These are phyloP conservation scores for Taphrina communis DNA, from an alignment of 1,139 yeast species.

Conservation along the genomic window DNA sequence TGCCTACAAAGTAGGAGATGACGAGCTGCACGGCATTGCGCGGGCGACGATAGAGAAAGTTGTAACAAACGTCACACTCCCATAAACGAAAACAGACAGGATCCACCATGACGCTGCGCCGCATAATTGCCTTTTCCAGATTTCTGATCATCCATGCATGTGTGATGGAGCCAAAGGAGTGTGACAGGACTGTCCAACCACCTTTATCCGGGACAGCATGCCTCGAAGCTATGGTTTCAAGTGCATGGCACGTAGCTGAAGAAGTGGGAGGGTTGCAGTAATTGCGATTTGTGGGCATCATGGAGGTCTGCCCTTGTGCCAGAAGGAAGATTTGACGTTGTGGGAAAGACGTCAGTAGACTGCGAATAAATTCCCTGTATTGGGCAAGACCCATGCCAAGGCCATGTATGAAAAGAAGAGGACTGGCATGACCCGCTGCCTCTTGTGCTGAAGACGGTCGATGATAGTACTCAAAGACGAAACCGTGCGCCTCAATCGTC, in stretches of 20 bases:
- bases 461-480: slow-evolving; percentile 25
- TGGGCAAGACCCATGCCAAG: slow-evolving; percentile 42
- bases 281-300: slow-evolving; percentile 36
- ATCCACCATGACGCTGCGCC: slow-evolving; percentile 36
- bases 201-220: slow-evolving; percentile 12
- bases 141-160: slow-evolving; percentile 36
- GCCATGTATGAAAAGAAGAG: slow-evolving; percentile 39
- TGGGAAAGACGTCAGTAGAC: not conserved
- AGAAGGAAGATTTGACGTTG: slow-evolving; percentile 26
- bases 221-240: slow-evolving; percentile 3
- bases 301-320: slow-evolving; percentile 32
- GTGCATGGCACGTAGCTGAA: slow-evolving; percentile 10
- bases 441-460: not conserved
- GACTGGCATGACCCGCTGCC: not conserved
- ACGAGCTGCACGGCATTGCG: slow-evolving; percentile 37
- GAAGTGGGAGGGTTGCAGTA: slow-evolving; percentile 29
- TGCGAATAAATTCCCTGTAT: slow-evolving; percentile 19
- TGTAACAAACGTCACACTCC: slow-evolving; percentile 40
- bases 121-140: not conserved
- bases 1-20: slow-evolving; percentile 36
- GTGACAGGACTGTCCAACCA: slow-evolving; percentile 36
- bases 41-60: slow-evolving; percentile 40
- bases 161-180: slow-evolving; percentile 39
- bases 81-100: slow-evolving; percentile 38
- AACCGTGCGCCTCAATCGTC: slow-evolving; percentile 1